phyloP scores from a whole-genome alignment of 805 yeast species.

The Scheffersomyces spartinae region DNA sequence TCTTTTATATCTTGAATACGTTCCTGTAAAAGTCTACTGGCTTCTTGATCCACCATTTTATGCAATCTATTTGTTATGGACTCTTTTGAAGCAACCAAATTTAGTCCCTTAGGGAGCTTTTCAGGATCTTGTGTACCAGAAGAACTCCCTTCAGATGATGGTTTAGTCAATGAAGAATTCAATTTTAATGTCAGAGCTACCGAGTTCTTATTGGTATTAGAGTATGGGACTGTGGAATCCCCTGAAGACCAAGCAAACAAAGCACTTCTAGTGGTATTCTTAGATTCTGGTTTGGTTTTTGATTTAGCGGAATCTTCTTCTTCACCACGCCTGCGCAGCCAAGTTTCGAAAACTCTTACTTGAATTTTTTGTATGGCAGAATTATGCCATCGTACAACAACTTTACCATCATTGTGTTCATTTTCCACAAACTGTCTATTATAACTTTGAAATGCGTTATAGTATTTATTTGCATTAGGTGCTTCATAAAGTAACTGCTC shows the following conservation, averaged over 20 bases:
- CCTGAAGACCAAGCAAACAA: constrained; percentile 33
- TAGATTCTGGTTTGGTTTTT: constrained; percentile 4
- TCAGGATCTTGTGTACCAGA: too few relatives aligned
- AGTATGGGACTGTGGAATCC: constrained; percentile 11
- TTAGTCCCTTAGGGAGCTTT: constrained; percentile 1
- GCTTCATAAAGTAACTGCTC: constrained; percentile 22
- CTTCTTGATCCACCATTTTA: constrained; percentile 20
- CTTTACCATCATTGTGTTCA: constrained; percentile 5
- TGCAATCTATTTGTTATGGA: constrained; percentile 15
- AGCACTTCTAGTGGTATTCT: constrained; percentile 18
- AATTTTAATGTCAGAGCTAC: too few relatives aligned
- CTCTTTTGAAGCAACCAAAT: constrained; percentile 6
- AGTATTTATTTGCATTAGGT: constrained; percentile 16
- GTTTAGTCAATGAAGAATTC: too few relatives aligned
- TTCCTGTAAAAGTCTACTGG: constrained; percentile 25
- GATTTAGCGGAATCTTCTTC: background rate
- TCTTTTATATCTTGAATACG: constrained; percentile 26
- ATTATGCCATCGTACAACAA: constrained; percentile 19
- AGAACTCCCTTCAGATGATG: too few relatives aligned
- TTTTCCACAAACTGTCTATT: constrained; percentile 18
- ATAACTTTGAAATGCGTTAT: constrained; percentile 21
- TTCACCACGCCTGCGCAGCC: constrained; percentile 6
- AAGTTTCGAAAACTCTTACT: constrained; percentile 11
- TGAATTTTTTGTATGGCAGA: constrained; percentile 13
- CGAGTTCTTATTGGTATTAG: background rate